These are phyloP conservation scores for Pouteria campechiana DNA, from an alignment of 179 eudicot species.

Conservation along the genomic window DNA sequence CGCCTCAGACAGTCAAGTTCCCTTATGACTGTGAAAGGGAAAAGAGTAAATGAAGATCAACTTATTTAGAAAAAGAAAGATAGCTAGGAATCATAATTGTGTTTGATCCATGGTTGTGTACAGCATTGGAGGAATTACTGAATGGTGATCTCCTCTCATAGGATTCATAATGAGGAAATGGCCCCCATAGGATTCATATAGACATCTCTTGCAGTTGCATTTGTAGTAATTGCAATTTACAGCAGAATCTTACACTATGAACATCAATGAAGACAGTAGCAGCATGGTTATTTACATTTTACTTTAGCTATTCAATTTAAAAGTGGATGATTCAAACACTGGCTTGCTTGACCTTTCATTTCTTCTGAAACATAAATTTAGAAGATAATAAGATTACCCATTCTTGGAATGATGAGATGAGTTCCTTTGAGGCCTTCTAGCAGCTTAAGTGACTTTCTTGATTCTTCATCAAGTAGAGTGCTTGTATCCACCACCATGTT, in stretches of 20 bases:
- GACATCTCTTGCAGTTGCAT: too few relatives aligned
- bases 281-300: neutral
- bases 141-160: too few relatives aligned
- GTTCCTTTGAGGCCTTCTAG: slow-evolving; percentile 79
- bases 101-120: too few relatives aligned
- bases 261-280: too few relatives aligned
- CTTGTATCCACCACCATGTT: slow-evolving; percentile 59
- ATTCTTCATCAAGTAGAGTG: slow-evolving; percentile 50
- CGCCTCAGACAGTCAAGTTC: slow-evolving; percentile 62
- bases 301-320: neutral
- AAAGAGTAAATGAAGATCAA: neutral
- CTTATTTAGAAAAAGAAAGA: neutral
- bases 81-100: too few relatives aligned
- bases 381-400: slow-evolving; percentile 26
- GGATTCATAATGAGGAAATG: too few relatives aligned
- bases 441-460: slow-evolving; percentile 65
- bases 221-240: too few relatives aligned
- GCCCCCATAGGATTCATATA: too few relatives aligned
- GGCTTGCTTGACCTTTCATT: too few relatives aligned
- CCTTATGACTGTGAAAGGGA: slow-evolving; percentile 48
- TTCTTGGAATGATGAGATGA: slow-evolving; percentile 57
- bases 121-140: too few relatives aligned
- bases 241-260: too few relatives aligned
- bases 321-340: neutral
- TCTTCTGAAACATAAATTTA: too few relatives aligned